Conservation (phyloP, 208 protist genomes). For the Willaertia magna region DNA sequence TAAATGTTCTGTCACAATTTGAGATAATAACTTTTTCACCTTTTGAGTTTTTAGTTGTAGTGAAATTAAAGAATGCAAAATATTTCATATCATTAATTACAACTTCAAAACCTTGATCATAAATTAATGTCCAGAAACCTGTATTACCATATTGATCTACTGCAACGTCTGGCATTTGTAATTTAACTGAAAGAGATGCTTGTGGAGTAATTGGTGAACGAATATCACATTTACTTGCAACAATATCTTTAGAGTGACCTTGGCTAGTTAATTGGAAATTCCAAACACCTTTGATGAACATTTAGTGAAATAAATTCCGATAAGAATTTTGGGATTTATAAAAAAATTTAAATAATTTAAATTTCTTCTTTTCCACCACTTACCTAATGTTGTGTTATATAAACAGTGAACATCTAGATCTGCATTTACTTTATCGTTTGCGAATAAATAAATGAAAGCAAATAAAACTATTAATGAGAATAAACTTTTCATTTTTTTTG, state of each 20-base stretch:
- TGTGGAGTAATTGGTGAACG: neutral
- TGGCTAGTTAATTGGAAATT: neutral
- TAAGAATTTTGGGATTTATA: too few species aligned
- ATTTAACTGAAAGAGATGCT: neutral
- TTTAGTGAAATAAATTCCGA: too few species aligned
- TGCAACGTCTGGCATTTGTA: neutral
- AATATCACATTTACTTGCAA: neutral
- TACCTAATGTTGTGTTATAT: neutral
- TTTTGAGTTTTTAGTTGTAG: neutral
- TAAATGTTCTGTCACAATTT: neutral
- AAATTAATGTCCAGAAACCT: neutral
- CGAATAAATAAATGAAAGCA: too few species aligned
- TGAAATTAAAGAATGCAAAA: neutral
- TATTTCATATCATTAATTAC: neutral
- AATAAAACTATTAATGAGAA: too few species aligned
- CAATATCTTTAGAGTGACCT: neutral
- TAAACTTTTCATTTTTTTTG: too few species aligned
- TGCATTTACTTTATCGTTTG: neutral
- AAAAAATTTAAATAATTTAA: too few species aligned
- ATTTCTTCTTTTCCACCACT: too few species aligned
- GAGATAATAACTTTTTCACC: neutral
- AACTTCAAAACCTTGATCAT: slow-evolving; percentile 4
- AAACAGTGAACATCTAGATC: neutral
- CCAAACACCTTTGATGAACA: too few species aligned
- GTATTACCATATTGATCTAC: neutral